These are phyloP conservation scores for Cutaneotrichosporon daszewskae DNA, from an alignment of 1,284 basidiomycete genomes.

Conservation along the genomic window DNA sequence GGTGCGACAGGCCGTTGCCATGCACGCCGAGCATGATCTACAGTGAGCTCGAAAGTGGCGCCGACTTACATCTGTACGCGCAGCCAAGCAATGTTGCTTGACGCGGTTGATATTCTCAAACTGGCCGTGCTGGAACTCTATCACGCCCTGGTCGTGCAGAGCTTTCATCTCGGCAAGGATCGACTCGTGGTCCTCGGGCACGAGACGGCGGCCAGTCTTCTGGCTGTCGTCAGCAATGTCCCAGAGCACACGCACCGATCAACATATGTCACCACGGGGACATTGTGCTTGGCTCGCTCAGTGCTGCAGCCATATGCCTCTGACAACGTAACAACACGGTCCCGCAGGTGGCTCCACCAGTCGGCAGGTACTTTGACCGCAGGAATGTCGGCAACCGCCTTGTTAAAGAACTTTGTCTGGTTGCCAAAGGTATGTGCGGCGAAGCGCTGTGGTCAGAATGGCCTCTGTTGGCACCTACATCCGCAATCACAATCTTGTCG, in stretches of 20 bases:
- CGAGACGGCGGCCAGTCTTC: slow-evolving; percentile 19
- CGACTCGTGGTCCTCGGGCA: slow-evolving; percentile 12
- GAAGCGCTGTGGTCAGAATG: slow-evolving; percentile 19
- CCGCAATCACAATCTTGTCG: slow-evolving; percentile 27
- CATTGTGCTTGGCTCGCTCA: slow-evolving; percentile 9
- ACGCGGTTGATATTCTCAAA: slow-evolving; percentile 20
- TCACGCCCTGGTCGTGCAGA: slow-evolving; percentile 18
- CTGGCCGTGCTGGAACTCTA: slow-evolving; percentile 22
- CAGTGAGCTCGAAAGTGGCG: not conserved
- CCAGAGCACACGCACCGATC: slow-evolving; percentile 10
- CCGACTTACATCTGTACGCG: slow-evolving; percentile 20
- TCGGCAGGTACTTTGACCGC: slow-evolving; percentile 13
- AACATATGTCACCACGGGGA: slow-evolving; percentile 31
- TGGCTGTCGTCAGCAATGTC: slow-evolving; percentile 7
- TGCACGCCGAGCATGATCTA: slow-evolving; percentile 68
- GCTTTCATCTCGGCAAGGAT: slow-evolving; percentile 19
- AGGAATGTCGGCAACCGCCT: slow-evolving; percentile 24
- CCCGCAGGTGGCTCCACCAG: slow-evolving; percentile 28
- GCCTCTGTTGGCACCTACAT: slow-evolving; percentile 15
- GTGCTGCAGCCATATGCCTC: slow-evolving; percentile 15
- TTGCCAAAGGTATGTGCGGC: slow-evolving; percentile 20
- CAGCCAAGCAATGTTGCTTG: slow-evolving; percentile 24
- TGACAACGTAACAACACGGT: slow-evolving; percentile 16
- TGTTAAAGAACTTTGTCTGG: slow-evolving; percentile 22
- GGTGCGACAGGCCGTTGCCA: slow-evolving; percentile 61